A percentile compares a stretch with the other conserved stretches of the same genome.
Conservation (phyloP, 2,329 filamentous ascomycete species). For the Beauveria rudraprayagi region DNA sequence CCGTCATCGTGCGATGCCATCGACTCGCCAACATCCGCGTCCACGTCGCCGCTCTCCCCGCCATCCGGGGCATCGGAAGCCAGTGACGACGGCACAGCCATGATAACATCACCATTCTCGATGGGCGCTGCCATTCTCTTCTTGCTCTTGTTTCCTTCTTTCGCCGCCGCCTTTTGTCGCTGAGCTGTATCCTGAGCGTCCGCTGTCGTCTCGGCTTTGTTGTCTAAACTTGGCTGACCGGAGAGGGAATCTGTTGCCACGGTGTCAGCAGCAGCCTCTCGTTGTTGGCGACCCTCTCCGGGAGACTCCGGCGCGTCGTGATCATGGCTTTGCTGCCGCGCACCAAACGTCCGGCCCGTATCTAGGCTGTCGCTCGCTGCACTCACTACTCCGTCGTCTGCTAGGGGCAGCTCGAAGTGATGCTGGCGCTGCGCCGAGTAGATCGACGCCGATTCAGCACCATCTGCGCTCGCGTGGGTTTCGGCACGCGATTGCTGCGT, state of each 20-base stretch:
- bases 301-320: not conserved
- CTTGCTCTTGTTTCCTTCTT: not conserved
- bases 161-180: not conserved
- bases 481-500: conserved; percentile 22
- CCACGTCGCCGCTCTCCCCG: conserved; percentile 21
- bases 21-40: conserved; percentile 18
- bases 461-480: conserved; percentile 13
- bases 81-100: not conserved
- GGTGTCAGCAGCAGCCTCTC: conserved; percentile 14
- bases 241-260: conserved; percentile 11
- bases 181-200: not conserved
- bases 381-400: conserved; percentile 18
- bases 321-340: not conserved
- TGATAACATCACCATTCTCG: conserved; percentile 2
- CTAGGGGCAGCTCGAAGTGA: conserved; percentile 15
- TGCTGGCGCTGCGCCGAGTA: conserved; percentile 22
- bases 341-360: conserved; percentile 1
- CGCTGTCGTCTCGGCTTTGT: not conserved
- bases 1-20: conserved; percentile 4
- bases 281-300: conserved; percentile 3
- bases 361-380: conserved; percentile 18
- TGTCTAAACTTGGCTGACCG: not conserved
- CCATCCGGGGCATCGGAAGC: conserved; percentile 19
- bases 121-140: not conserved
- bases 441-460: conserved; percentile 20